A percentile compares a stretch with the other conserved stretches of the same genome.
These are phyloP conservation scores for Westerdykella sp. DNA, from an alignment of 2,329 filamentous ascomycete species.

Conservation along the genomic window DNA sequence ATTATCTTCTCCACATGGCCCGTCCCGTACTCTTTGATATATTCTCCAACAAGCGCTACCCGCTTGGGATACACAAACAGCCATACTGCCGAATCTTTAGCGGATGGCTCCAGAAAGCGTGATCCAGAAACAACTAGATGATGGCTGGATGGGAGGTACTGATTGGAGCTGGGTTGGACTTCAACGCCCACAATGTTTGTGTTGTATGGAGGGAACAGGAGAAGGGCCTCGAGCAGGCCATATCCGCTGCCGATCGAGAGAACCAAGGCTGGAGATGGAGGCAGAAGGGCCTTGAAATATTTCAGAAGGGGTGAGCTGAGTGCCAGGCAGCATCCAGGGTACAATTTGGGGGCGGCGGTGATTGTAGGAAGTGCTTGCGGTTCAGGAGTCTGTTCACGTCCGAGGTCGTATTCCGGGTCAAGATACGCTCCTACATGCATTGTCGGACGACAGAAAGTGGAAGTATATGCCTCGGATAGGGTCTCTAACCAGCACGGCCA, in stretches of 20 bases:
- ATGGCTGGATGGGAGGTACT: constrained; percentile 39
- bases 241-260: constrained; percentile 48
- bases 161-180: constrained; percentile 42
- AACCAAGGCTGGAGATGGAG: constrained; percentile 14
- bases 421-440: neutral
- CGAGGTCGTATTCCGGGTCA: neutral
- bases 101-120: constrained; percentile 40
- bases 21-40: constrained; percentile 35
- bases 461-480: neutral
- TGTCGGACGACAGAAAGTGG: neutral
- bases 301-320: constrained; percentile 28
- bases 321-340: constrained; percentile 33
- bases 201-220: constrained; percentile 18
- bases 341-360: constrained; percentile 13
- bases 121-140: constrained; percentile 43
- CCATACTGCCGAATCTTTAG: constrained; percentile 41
- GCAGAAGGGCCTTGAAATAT: constrained; percentile 19
- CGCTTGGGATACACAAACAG: constrained; percentile 51
- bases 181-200: constrained; percentile 44
- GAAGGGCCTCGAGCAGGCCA: constrained; percentile 46
- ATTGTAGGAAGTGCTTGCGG: constrained; percentile 11
- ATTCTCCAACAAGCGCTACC: constrained; percentile 41
- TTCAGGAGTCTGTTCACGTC: too few species aligned
- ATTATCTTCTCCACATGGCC: constrained; percentile 32
- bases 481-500: neutral